Evolutionary conservation across 306 rosid species (phyloP).

Genomic region (Medicago arabica): DNA sequence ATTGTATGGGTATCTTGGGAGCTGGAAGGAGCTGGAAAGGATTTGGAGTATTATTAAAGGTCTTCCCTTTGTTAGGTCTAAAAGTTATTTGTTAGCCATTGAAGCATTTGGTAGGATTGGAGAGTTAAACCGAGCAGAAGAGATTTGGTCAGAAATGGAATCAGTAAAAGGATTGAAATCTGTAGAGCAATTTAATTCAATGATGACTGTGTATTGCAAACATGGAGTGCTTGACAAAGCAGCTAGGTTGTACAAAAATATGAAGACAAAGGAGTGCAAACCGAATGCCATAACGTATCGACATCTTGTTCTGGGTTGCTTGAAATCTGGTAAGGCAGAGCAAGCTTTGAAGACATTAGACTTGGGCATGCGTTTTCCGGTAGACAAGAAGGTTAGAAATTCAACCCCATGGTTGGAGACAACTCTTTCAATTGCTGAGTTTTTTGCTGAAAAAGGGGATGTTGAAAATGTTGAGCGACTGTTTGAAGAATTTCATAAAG

Average conservation of each 20-base stretch:
- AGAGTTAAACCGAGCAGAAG: slow-evolving; percentile 68
- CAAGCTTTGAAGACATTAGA: slow-evolving; percentile 77
- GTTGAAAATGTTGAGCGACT: slow-evolving; percentile 72
- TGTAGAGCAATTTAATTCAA: slow-evolving; percentile 76
- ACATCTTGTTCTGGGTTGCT: slow-evolving; percentile 83
- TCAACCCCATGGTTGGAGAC: slow-evolving; percentile 95
- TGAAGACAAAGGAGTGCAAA: slow-evolving; percentile 66
- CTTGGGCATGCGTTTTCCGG: slow-evolving; percentile 55
- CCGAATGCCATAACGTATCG: slow-evolving; percentile 87
- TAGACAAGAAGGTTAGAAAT: slow-evolving; percentile 60
- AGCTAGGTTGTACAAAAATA: slow-evolving; percentile 57
- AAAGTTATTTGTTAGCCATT: slow-evolving; percentile 77
- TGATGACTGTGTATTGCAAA: slow-evolving; percentile 75
- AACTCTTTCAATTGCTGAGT: slow-evolving; percentile 70
- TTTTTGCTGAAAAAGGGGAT: slow-evolving; percentile 78
- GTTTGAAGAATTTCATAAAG: slow-evolving; percentile 69
- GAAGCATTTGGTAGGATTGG: slow-evolving; percentile 90
- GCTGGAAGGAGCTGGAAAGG: slow-evolving; percentile 71
- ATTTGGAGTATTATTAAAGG: slow-evolving; percentile 68
- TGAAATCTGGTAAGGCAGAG: slow-evolving; percentile 69
- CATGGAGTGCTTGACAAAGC: slow-evolving; percentile 76
- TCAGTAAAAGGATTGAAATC: slow-evolving; percentile 63
- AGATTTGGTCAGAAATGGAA: slow-evolving; percentile 86
- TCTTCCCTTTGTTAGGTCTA: slow-evolving; percentile 71
- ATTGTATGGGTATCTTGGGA: slow-evolving; percentile 78